Conservation (phyloP, 2,329 filamentous ascomycete genomes). For the Cladosporium sp. region DNA sequence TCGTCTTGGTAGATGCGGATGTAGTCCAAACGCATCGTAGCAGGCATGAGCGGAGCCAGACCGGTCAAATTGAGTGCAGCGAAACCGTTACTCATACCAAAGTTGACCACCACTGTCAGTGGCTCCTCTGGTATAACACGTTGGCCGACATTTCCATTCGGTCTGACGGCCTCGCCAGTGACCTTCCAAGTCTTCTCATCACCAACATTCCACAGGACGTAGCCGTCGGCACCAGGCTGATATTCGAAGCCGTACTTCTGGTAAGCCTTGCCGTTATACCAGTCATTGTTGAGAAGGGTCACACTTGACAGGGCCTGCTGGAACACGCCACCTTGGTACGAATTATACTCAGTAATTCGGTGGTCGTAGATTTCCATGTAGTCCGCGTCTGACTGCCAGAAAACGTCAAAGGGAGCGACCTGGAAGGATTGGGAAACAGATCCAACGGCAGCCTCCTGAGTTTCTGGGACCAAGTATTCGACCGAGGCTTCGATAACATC, state of each 20-base stretch:
- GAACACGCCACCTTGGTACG: constrained; percentile 50
- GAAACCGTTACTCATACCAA: constrained; percentile 57
- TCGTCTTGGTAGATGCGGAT: constrained; percentile 50
- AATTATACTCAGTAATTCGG: constrained; percentile 45
- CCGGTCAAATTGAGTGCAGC: constrained; percentile 56
- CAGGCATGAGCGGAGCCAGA: constrained; percentile 53
- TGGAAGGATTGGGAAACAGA: constrained; percentile 47
- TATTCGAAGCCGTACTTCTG: constrained; percentile 56
- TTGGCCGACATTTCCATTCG: constrained; percentile 49
- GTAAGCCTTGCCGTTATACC: constrained; percentile 51
- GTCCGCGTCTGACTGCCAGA: constrained; percentile 49
- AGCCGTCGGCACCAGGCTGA: constrained; percentile 41
- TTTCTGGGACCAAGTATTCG: constrained; percentile 26
- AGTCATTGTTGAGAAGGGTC: constrained; percentile 50
- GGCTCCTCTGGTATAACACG: constrained; percentile 49
- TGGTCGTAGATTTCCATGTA: constrained; percentile 49
- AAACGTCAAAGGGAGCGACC: constrained; percentile 47
- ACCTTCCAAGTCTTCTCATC: constrained; percentile 48
- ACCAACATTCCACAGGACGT: constrained; percentile 51
- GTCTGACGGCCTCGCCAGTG: constrained; percentile 48
- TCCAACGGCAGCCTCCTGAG: constrained; percentile 34
- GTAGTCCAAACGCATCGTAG: constrained; percentile 54
- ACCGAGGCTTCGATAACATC: constrained; percentile 46
- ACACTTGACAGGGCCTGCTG: constrained; percentile 54
- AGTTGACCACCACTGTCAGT: constrained; percentile 50